These are phyloP conservation scores for Eudorina sp. DNA, from an alignment of 139 green algal species.

Conservation along the genomic window DNA sequence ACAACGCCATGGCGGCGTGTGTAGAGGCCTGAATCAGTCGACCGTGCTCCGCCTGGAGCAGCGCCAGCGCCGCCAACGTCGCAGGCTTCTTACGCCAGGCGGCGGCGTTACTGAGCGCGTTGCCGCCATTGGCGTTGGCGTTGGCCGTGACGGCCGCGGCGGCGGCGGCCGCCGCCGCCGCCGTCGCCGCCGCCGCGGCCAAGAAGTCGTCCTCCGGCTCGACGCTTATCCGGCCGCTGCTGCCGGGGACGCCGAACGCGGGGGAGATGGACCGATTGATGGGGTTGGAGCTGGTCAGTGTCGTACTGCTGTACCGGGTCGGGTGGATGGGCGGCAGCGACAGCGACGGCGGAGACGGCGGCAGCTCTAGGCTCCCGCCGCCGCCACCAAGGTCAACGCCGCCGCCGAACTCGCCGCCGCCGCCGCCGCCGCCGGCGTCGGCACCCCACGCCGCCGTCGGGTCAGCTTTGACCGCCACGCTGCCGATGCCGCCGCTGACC, in stretches of 20 bases:
- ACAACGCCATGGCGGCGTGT: conserved; percentile 19
- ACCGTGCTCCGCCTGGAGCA: conserved; percentile 31
- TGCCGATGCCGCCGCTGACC: not conserved
- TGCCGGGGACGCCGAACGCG: not conserved
- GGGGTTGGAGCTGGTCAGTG: not conserved
- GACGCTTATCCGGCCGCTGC: too few relatives aligned
- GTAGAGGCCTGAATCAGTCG: not conserved
- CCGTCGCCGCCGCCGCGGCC: too few relatives aligned
- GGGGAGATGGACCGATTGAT: not conserved
- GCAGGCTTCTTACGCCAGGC: conserved; percentile 18
- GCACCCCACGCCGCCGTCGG: not conserved
- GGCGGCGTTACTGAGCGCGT: not conserved
- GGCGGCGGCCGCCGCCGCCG: not conserved
- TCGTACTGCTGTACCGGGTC: not conserved
- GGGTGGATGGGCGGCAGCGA: not conserved
- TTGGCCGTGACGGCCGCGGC: not conserved
- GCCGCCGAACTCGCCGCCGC: not conserved
- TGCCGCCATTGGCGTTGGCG: not conserved
- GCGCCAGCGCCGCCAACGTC: conserved; percentile 7
- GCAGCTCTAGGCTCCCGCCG: not conserved
- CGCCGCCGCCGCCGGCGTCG: not conserved
- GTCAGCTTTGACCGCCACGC: not conserved
- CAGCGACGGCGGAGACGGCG: not conserved
- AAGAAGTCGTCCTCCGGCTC: too few relatives aligned
- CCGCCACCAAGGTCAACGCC: not conserved